Evolutionary conservation across 1,284 basidiomycete species (phyloP).

Genomic region (Pseudozyma sp.): DNA sequence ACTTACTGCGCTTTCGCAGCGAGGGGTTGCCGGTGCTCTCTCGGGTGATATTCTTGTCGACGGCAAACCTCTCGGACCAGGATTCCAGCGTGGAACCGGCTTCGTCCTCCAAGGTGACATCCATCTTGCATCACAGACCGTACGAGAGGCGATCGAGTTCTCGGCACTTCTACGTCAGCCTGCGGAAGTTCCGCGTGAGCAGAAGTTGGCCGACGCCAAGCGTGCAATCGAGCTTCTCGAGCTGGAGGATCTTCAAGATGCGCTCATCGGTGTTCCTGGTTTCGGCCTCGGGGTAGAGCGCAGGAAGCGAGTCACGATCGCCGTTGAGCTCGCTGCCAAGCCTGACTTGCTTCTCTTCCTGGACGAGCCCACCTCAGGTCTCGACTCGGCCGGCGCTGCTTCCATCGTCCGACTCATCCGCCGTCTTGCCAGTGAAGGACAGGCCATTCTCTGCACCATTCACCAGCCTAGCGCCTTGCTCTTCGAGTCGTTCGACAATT

Average conservation of each 20-base stretch:
- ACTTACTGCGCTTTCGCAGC: conserved; percentile 83
- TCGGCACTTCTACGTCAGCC: conserved; percentile 60
- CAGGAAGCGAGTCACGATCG: conserved; percentile 61
- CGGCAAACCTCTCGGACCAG: conserved; percentile 77
- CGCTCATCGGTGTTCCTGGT: conserved; percentile 57
- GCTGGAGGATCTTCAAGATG: conserved; percentile 51
- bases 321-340: conserved; percentile 62
- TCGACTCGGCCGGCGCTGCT: conserved; percentile 55
- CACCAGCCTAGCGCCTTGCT: conserved; percentile 60
- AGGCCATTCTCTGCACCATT: conserved; percentile 63
- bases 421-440: conserved; percentile 52
- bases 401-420: conserved; percentile 58
- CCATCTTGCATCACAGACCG: conserved; percentile 56
- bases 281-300: conserved; percentile 58
- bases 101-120: conserved; percentile 78
- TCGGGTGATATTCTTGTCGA: conserved; percentile 82
- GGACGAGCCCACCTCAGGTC: conserved; percentile 63
- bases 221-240: conserved; percentile 57
- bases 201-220: conserved; percentile 54
- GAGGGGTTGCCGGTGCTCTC: conserved; percentile 79
- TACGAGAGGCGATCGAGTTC: conserved; percentile 61
- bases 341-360: conserved; percentile 63
- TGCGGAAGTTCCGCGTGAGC: conserved; percentile 36
- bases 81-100: conserved; percentile 78
- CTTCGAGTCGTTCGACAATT: conserved; percentile 60